phyloP scores from a whole-genome alignment of 192 early-diverging fungal genomes.

The Entophlyctis luteolus region DNA sequence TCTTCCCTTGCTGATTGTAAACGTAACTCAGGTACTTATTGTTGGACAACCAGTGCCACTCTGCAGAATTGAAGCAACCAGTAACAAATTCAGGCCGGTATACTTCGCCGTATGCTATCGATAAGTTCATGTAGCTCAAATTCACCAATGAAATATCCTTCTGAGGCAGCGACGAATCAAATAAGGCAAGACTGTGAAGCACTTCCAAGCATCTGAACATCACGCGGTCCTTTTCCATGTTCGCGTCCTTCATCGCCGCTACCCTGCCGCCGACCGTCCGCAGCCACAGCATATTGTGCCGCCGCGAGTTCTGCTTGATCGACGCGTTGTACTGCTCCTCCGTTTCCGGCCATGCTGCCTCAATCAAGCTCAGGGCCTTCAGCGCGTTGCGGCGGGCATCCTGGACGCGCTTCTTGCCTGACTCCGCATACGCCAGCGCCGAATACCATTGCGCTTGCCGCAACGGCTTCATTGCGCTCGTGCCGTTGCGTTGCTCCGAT shows the following conservation, averaged over 20 bases:
- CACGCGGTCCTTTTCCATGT: conserved; percentile 13
- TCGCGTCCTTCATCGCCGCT: conserved; percentile 3
- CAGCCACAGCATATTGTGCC: conserved; percentile 14
- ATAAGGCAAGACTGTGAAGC: conserved; percentile 1
- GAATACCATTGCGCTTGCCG: conserved; percentile 28
- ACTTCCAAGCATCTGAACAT: conserved; percentile 21
- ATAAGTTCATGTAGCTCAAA: conserved; percentile 6
- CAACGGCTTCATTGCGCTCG: not conserved
- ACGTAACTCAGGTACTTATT: conserved; percentile 16
- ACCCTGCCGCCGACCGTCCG: conserved; percentile 6
- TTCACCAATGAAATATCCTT: conserved; percentile 14
- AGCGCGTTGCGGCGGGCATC: conserved; percentile 13
- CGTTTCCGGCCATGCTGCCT: conserved; percentile 18
- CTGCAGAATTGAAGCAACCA: conserved; percentile 19
- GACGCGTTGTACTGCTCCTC: conserved; percentile 5
- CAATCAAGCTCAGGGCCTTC: conserved; percentile 16
- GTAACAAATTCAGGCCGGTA: conserved; percentile 22
- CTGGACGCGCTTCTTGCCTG: conserved; percentile 1
- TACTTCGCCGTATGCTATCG: conserved; percentile 4
- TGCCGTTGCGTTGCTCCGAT: conserved; percentile 4
- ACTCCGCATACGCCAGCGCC: conserved; percentile 9
- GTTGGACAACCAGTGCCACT: conserved; percentile 23
- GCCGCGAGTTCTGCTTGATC: conserved; percentile 7
- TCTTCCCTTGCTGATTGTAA: conserved; percentile 20
- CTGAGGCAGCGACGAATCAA: conserved; percentile 10